Base-by-base conservation (phyloP, 441 rosid species). In the Hura crepitans region DNA sequence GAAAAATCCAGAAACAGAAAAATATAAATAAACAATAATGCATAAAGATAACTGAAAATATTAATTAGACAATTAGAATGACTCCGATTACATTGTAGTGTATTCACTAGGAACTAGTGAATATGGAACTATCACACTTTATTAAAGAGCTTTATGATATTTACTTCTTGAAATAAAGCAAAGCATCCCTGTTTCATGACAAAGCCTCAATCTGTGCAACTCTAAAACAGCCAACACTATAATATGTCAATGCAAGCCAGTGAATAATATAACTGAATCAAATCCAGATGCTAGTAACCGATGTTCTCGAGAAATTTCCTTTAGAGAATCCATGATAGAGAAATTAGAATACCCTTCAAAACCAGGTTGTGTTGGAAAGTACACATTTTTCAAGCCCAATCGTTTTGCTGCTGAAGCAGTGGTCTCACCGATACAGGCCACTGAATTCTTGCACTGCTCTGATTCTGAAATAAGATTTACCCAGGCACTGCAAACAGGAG, bases 341-440 rank as follows among this genome's bases (percentile, higher is more conserved):
- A 69, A 51, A 12, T 55, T 72, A 55, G 45, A 59, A 72, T 92
- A 94, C 99, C 97, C 99, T 79, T 94, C 94, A 57, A 94, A 78
- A 71, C 99, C 96, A 63, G 97, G 99, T 51, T 80, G 78, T 20
- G 71, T 81, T 46, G 97, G 99, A 76, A 82, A 81, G 84, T 83
- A 92, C 35, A 90, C 92, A 69, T 83, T 83, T 80, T 77, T 80
- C 74, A 92, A 76, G 72, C 97, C 97, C 67, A 89, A 75, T 59
- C 78, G 81, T 89, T 78, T 85, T 57, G 97, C 97, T 74, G 89
- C 97, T 17, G 81, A 83, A 61, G 94, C 99, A 74, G 97, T 94
- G 63, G 97, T 94, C 85, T 92, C 97, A 51, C 99, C 99, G 43
- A 94, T 92, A 74, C 97, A 94, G 49, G 92, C 97, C 68, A 90